A percentile compares a stretch with the other conserved stretches of the same genome.
Conservation (phyloP, 495 filamentous ascomycete species). For the Penicillium canariense region DNA sequence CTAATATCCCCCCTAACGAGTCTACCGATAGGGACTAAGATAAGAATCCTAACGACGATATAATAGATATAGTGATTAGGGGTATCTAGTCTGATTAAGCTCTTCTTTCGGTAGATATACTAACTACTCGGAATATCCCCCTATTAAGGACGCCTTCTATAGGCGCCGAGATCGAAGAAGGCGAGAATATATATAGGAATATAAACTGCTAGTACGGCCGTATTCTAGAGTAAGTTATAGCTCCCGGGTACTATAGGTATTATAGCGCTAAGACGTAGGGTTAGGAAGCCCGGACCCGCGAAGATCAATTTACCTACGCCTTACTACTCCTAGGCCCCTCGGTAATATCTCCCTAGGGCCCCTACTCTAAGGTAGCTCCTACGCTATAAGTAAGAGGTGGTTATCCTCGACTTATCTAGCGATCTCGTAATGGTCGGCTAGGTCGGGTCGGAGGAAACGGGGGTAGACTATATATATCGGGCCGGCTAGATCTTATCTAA, state of each 20-base stretch:
- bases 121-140: neutral
- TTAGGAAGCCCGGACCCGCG: too few relatives aligned
- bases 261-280: too few relatives aligned
- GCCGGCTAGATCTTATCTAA: too few relatives aligned
- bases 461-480: too few relatives aligned
- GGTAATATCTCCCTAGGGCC: too few relatives aligned
- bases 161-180: neutral
- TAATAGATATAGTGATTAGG: constrained; percentile 2
- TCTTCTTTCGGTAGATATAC: neutral
- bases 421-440: too few relatives aligned
- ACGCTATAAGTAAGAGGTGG: neutral
- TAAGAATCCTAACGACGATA: constrained; percentile 5
- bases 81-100: too few relatives aligned
- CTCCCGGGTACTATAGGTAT: too few relatives aligned
- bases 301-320: too few relatives aligned
- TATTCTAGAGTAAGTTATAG: neutral
- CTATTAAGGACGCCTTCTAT: neutral
- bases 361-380: neutral
- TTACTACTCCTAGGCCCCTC: too few relatives aligned
- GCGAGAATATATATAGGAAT: neutral
- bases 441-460: too few relatives aligned
- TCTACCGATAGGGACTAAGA: constrained; percentile 1
- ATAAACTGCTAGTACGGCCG: neutral
- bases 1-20: neutral
- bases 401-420: neutral